phyloP scores from a whole-genome alignment of 2,329 filamentous ascomycete genomes.

The Fusarium camptoceras region DNA sequence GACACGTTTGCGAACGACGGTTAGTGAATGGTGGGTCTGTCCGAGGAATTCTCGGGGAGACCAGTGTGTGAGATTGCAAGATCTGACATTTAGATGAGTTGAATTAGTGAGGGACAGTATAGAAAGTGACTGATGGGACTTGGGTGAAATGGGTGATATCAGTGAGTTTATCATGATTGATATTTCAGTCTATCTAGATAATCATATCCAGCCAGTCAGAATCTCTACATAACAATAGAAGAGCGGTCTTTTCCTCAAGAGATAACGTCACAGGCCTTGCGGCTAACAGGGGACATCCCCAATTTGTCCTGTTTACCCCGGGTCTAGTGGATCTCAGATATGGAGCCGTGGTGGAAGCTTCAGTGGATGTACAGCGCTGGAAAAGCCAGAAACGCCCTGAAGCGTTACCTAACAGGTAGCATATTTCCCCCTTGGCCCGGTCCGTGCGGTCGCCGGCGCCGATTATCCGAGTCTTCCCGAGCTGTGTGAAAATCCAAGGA shows the following conservation, averaged over 20 bases:
- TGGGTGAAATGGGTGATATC: conserved; percentile 6
- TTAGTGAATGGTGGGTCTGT: conserved; percentile 44
- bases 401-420: conserved; percentile 27
- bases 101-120: background rate
- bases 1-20: conserved; percentile 42
- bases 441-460: conserved; percentile 45
- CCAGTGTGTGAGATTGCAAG: conserved; percentile 16
- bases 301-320: conserved; percentile 25
- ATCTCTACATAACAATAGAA: conserved; percentile 9
- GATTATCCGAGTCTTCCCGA: conserved; percentile 51
- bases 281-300: conserved; percentile 31
- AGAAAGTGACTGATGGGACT: conserved; percentile 31
- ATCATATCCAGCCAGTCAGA: conserved; percentile 11
- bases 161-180: conserved; percentile 26
- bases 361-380: conserved; percentile 23
- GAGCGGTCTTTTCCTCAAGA: conserved; percentile 2
- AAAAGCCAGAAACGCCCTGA: conserved; percentile 9
- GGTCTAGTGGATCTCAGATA: conserved; percentile 22
- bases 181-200: background rate
- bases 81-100: conserved; percentile 25
- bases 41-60: conserved; percentile 43
- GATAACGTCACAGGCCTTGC: conserved; percentile 30
- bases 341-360: conserved; percentile 6
- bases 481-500: conserved; percentile 27
- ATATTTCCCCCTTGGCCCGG: conserved; percentile 44